phyloP scores from a whole-genome alignment of 2,329 filamentous ascomycete species.

The Chrysosporium keratinophilum region DNA sequence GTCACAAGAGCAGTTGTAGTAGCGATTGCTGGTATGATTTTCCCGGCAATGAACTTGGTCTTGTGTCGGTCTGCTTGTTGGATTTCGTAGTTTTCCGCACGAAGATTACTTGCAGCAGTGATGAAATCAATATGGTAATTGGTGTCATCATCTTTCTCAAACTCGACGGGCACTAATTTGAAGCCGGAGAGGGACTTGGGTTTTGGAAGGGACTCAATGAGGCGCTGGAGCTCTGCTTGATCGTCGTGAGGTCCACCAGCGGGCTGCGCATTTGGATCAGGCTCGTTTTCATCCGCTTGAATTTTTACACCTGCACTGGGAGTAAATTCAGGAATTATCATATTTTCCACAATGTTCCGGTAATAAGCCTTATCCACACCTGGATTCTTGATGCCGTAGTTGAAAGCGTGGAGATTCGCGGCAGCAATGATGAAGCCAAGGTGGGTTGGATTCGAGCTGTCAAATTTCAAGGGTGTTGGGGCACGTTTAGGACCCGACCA shows the following conservation, averaged over 20 bases:
- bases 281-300: constrained; percentile 88
- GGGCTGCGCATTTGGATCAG: constrained; percentile 69
- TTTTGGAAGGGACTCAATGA: constrained; percentile 62
- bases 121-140: constrained; percentile 99
- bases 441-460: constrained; percentile 73
- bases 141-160: constrained; percentile 96
- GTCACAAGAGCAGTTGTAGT: constrained; percentile 95
- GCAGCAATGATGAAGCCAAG: constrained; percentile 78
- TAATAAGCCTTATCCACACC: constrained; percentile 62
- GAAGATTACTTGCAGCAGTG: constrained; percentile 88
- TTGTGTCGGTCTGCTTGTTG: constrained; percentile 84
- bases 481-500: constrained; percentile 98
- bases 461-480: constrained; percentile 82
- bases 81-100: constrained; percentile 97
- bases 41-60: constrained; percentile 99
- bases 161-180: constrained; percentile 84
- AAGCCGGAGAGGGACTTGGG: constrained; percentile 76
- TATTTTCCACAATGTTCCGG: constrained; percentile 69
- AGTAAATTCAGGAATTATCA: constrained; percentile 91
- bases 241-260: constrained; percentile 53
- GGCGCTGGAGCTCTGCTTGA: constrained; percentile 60
- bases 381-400: constrained; percentile 90
- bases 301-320: constrained; percentile 90
- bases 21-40: constrained; percentile 97
- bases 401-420: constrained; percentile 91